Evolutionary conservation across 2,329 filamentous ascomycete species (phyloP).

Genomic region (Penicillium palitans): DNA sequence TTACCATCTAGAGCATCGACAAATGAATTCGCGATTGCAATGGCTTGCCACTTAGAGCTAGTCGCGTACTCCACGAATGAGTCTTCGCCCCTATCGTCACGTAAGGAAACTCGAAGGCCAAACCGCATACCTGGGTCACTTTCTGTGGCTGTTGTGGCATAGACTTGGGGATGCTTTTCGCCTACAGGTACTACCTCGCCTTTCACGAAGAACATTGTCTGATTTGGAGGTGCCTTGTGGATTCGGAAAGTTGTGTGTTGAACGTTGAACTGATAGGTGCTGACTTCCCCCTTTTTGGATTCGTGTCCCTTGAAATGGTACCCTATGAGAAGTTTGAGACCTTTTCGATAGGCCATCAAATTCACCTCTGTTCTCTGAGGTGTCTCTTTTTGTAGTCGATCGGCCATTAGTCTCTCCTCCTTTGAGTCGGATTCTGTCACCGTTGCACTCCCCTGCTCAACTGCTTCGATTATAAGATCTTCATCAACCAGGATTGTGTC

Average conservation of each 20-base stretch:
- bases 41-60: background rate
- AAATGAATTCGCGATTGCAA: constrained; percentile 2
- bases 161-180: background rate
- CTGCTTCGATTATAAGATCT: no score
- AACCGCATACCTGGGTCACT: background rate
- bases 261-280: constrained; percentile 6
- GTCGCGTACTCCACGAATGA: background rate
- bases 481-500: no score
- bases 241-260: constrained; percentile 1
- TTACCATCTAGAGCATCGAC: background rate
- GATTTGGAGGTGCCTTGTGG: background rate
- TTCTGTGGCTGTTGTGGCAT: background rate
- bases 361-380: no score
- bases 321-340: no score
- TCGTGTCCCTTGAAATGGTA: no score
- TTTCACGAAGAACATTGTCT: constrained; percentile 1
- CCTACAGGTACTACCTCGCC: background rate
- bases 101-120: background rate
- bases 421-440: no score
- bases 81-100: background rate
- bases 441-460: no score
- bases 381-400: no score
- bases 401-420: no score
- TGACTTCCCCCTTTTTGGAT: background rate
- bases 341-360: no score